phyloP scores from a whole-genome alignment of 83 land plant genomes.

The Thuja plicata region DNA sequence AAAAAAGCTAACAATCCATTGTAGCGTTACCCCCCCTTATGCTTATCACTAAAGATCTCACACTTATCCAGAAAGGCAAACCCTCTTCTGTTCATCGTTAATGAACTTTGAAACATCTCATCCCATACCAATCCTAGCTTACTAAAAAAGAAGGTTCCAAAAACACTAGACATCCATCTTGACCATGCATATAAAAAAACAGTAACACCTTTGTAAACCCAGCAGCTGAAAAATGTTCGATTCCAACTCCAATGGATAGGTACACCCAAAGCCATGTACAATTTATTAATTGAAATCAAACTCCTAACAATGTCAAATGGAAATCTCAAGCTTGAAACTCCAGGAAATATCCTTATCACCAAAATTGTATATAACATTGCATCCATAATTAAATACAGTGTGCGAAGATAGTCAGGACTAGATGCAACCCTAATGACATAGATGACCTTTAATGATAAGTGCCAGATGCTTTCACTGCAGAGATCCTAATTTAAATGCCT shows the following conservation, averaged over 20 bases:
- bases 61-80: not conserved
- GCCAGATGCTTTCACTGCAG: not conserved
- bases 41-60: not conserved
- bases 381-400: not conserved
- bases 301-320: not conserved
- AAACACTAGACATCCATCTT: not conserved
- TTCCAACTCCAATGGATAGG: not conserved
- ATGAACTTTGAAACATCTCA: too few species aligned
- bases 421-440: not conserved
- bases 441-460: too few species aligned
- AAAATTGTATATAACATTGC: too few species aligned
- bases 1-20: not conserved
- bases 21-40: not conserved
- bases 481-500: too few species aligned
- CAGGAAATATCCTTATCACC: not conserved
- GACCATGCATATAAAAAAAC: not conserved
- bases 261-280: not conserved
- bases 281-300: not conserved
- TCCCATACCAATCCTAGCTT: not conserved
- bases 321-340: not conserved
- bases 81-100: not conserved
- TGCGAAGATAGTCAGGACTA: not conserved
- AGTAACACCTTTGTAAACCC: not conserved
- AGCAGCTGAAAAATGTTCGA: not conserved
- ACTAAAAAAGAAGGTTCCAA: not conserved